Evolutionary conservation across 768 basidiomycete species (phyloP), one percentile per base, ranked within the genome.

Genomic region (Tricholoma flavovirens): DNA sequence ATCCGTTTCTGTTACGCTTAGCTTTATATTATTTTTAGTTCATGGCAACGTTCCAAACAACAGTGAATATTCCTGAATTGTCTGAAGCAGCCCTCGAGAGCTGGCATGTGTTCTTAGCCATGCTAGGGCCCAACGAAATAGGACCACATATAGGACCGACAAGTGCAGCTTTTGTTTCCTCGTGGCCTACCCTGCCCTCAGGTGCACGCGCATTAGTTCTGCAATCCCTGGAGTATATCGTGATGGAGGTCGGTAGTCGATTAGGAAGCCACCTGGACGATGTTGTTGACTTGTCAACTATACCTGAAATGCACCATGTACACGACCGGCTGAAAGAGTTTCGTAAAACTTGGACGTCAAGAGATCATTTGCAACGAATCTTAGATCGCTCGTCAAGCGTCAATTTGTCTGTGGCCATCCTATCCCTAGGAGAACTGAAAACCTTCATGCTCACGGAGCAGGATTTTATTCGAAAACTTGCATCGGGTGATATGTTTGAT

Each of bases 21-120:
- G n/a, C 2, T 29, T 61, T 9, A 51, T 15, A 15, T 54, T 4
- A 4, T 38, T 43, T 43, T 55, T 61, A 99, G 96, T 87, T 98
- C 62, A 93, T 98, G 90, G 93, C 96, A 0, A 93, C 89, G 15
- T 80, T 99, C 36, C 96, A 98, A 72, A 93, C 90, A 5, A 90
- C 88, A 73, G 78, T 97, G n/a, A 70, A 75, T 32, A 77, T 91
- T 10, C 79, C 81, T 0, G 87, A 88, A 57, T 77, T 99, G 6
- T 82, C 90, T 0, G 83, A 88, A 56, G 86, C 84, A 6, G 89
- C 93, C 0, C 74, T 99, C 2, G 74, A 82, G 30, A 88, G 84
- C 36, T 98, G 94, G 93, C 69, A 80, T 54, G 76, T 72, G 22
- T 97, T 98, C 70, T 71, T 96, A 58, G 79, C 74, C 14, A 84